These are phyloP conservation scores for Candida insectalens DNA, from an alignment of 805 yeast genomes.

Conservation along the genomic window DNA sequence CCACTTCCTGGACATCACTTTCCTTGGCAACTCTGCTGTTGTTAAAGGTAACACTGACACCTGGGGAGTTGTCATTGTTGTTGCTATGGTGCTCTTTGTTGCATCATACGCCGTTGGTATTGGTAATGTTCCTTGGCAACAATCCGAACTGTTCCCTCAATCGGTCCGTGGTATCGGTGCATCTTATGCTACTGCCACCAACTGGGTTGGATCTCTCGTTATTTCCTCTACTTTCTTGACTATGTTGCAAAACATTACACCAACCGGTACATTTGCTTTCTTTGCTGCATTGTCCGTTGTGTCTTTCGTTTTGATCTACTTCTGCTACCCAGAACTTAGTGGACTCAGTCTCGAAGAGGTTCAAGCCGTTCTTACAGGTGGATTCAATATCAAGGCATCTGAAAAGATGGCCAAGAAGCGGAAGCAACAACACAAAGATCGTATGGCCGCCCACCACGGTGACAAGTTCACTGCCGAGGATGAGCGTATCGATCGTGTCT, in stretches of 20 bases:
- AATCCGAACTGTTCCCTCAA: conserved; percentile 90
- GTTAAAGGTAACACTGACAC: conserved; percentile 45
- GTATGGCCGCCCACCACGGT: neutral
- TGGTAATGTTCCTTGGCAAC: conserved; percentile 99
- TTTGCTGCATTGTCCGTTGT: conserved; percentile 75
- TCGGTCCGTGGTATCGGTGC: conserved; percentile 88
- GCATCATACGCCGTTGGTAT: conserved; percentile 91
- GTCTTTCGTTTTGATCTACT: conserved; percentile 64
- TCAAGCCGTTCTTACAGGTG: conserved; percentile 68
- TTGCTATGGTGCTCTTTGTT: conserved; percentile 78
- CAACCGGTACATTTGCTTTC: conserved; percentile 88
- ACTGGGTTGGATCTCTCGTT: conserved; percentile 91
- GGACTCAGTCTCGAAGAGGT: conserved; percentile 90
- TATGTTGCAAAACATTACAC: conserved; percentile 87
- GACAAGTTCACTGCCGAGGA: neutral
- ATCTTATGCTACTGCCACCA: conserved; percentile 82
- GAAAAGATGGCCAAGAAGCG: conserved; percentile 42
- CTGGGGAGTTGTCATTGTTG: conserved; percentile 84
- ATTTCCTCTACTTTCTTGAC: conserved; percentile 90
- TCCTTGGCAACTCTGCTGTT: conserved; percentile 36
- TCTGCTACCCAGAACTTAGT: conserved; percentile 87
- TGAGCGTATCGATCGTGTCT: neutral
- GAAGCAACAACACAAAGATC: conserved; percentile 7
- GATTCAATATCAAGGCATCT: conserved; percentile 74
- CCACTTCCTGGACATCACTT: conserved; percentile 67